Base-by-base conservation (phyloP, 148 eudicot species). In the Arctostaphylos glauca region DNA sequence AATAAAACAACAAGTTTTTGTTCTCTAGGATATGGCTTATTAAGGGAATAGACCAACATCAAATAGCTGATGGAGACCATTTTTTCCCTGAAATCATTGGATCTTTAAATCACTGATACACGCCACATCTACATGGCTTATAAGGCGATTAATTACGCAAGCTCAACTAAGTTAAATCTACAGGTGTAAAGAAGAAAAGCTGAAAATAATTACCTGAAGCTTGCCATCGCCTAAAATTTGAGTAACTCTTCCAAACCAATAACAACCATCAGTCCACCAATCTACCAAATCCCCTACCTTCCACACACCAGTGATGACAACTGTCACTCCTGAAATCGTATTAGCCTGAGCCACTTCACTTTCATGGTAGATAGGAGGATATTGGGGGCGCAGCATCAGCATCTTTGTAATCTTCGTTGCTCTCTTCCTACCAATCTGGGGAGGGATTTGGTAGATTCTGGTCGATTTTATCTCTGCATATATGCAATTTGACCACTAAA, bases 261-360 rank as follows among this genome's bases (percentile, higher is more conserved):
- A 93, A 87, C 92, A 89, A 68, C 82, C 90, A 74, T 86, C 91
- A 50, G 52, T 25, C 55, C 47, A 86, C 98, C 97, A 91, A 83
- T 96, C 99, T 74, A 93, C 98, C 86, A 90, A 59, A 87, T 94
- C 94, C 47, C 95, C 97, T 59, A 92, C 92, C 81, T 87, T 91
- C 97, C 98, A 93, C 54, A 14, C 81, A 81, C 91, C 88, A 87
- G 87, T 83, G 47, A 83, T 80, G 49, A 89, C 90, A 81, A 94
- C 92, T 23, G 84, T 72, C 5, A 82, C 88, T 85, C 93, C 95
- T 83, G 92, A 85, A 78, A 88, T 83, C 16, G 82, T 66, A 74
- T 79, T 83, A 60, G 70, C 84, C 89, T 77, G 78, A 79, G 90
- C 87, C 70, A 85, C 62, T 66, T 89, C 82, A 83, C 80, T 85